These are phyloP conservation scores for Emmonsiellopsis sp. DNA, from an alignment of 2,329 filamentous ascomycete genomes.

Conservation along the genomic window DNA sequence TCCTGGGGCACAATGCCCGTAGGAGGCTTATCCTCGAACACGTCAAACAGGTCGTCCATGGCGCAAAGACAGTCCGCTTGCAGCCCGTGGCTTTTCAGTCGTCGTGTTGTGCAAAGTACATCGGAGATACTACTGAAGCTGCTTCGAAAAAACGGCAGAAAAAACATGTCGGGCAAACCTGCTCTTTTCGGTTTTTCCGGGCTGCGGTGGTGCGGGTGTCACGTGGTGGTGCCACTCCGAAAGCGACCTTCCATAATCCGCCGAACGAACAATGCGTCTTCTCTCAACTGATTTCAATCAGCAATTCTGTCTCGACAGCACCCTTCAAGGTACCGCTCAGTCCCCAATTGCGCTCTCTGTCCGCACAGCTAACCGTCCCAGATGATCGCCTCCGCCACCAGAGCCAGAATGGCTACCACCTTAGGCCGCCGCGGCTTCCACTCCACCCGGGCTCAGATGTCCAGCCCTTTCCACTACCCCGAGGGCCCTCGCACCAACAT, in stretches of 20 bases:
- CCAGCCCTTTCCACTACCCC: slow-evolving; percentile 94
- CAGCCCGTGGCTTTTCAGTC: not conserved
- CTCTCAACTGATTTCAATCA: too few relatives aligned
- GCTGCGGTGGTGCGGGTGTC: not conserved
- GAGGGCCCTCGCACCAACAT: slow-evolving; percentile 92
- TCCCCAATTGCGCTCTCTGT: slow-evolving; percentile 4
- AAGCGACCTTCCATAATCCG: too few relatives aligned
- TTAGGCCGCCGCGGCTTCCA: slow-evolving; percentile 90
- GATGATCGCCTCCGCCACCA: slow-evolving; percentile 69
- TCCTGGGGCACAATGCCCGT: slow-evolving; percentile 28
- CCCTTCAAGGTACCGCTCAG: slow-evolving; percentile 23
- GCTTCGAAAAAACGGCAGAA: not conserved
- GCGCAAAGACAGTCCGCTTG: slow-evolving; percentile 7
- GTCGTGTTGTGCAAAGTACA: not conserved
- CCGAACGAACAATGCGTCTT: too few relatives aligned
- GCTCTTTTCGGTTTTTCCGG: not conserved
- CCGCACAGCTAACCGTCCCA: slow-evolving; percentile 33
- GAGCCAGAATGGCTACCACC: slow-evolving; percentile 54
- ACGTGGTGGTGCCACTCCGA: not conserved
- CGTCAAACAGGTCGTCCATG: slow-evolving; percentile 76
- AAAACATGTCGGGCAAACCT: not conserved
- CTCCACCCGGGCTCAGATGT: slow-evolving; percentile 74
- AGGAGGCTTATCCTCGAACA: slow-evolving; percentile 62
- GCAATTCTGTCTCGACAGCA: not conserved
- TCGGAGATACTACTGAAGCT: not conserved